Conservation (phyloP, 371 early-diverging fungal genomes). For the Circinella minor region DNA sequence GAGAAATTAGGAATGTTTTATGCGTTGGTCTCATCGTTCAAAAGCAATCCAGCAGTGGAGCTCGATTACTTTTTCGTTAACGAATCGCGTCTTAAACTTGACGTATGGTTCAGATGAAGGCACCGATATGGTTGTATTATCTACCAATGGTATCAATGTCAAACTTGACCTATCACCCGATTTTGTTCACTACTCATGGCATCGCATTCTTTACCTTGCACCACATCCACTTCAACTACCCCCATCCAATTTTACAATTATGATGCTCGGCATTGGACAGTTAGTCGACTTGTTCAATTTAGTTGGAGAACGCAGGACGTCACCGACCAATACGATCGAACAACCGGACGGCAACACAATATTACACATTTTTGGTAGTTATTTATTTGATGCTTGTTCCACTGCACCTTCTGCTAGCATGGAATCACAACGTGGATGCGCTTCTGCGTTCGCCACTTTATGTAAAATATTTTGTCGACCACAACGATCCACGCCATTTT, state of each 20-base stretch:
- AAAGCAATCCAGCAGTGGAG: constrained; percentile 76
- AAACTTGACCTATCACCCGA: constrained; percentile 66
- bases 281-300: constrained; percentile 65
- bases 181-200: constrained; percentile 78
- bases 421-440: constrained; percentile 62
- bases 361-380: constrained; percentile 78
- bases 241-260: constrained; percentile 67
- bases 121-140: constrained; percentile 54
- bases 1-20: constrained; percentile 49
- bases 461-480: constrained; percentile 76
- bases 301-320: constrained; percentile 33
- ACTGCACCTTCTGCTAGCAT: constrained; percentile 29
- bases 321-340: constrained; percentile 9
- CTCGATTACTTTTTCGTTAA: constrained; percentile 60
- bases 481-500: constrained; percentile 60
- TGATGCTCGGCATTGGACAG: constrained; percentile 69
- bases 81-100: constrained; percentile 62
- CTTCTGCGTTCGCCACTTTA: constrained; percentile 72
- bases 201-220: constrained; percentile 68
- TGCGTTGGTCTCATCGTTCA: constrained; percentile 75
- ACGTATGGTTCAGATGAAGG: constrained; percentile 70
- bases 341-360: constrained; percentile 80
- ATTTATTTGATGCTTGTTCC: constrained; percentile 73
- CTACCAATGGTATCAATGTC: constrained; percentile 60
- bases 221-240: constrained; percentile 66